Conservation (phyloP, 805 yeast species). For the Pichia thaimueangensis region DNA sequence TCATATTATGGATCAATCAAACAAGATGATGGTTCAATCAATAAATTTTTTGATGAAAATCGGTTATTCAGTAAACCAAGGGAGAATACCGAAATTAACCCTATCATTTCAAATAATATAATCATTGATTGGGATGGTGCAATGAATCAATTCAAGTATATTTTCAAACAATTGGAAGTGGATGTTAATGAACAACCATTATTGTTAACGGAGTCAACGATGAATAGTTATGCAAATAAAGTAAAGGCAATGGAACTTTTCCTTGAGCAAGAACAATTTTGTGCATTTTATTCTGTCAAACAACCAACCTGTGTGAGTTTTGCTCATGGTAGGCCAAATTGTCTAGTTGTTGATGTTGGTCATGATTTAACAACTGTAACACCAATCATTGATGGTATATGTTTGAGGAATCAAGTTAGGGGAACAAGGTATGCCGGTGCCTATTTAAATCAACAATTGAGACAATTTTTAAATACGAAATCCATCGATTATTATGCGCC, state of each 20-base stretch:
- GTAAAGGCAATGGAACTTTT: conserved; percentile 63
- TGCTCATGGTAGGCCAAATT: conserved; percentile 82
- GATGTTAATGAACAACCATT: conserved; percentile 66
- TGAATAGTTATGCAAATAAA: conserved; percentile 68
- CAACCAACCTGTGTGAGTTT: conserved; percentile 85
- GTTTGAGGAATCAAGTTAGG: conserved; percentile 60
- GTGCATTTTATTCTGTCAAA: conserved; percentile 76
- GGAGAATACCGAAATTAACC: conserved; percentile 44
- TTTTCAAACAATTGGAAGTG: conserved; percentile 47
- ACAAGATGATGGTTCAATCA: not conserved
- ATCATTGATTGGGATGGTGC: conserved; percentile 87
- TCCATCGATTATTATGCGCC: conserved; percentile 36
- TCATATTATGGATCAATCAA: conserved; percentile 49
- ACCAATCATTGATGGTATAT: conserved; percentile 78
- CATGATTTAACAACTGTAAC: conserved; percentile 72
- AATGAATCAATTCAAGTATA: conserved; percentile 60
- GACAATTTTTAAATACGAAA: conserved; percentile 32
- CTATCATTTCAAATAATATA: conserved; percentile 54
- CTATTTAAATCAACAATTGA: conserved; percentile 51
- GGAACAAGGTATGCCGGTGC: conserved; percentile 72
- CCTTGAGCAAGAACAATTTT: conserved; percentile 62
- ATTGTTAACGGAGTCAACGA: conserved; percentile 78
- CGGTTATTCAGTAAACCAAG: conserved; percentile 37
- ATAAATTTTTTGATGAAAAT: conserved; percentile 26
- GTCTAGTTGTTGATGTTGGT: conserved; percentile 81